Percentiles rank a stretch among this genome's conserved stretches.
phyloP scores from a whole-genome alignment of 2,329 filamentous ascomycete genomes.

The Eurotiales sp. region DNA sequence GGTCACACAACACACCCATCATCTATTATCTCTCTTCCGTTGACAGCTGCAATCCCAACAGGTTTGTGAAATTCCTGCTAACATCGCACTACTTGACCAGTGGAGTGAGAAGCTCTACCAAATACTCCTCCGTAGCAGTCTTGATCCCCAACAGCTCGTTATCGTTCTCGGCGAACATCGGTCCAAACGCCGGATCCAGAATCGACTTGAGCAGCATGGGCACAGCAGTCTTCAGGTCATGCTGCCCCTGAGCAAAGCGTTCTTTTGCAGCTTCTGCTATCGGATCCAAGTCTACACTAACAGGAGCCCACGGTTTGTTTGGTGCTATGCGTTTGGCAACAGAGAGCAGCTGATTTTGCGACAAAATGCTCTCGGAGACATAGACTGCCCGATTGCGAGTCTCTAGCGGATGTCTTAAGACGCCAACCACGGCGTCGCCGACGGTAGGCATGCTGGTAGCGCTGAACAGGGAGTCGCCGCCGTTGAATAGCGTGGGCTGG shows the following conservation, averaged over 20 bases:
- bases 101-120: slow-evolving; percentile 10
- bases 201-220: slow-evolving; percentile 4
- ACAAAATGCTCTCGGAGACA: not conserved
- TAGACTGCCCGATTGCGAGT: slow-evolving; percentile 7
- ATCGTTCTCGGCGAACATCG: slow-evolving; percentile 4
- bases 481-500: slow-evolving; percentile 7
- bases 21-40: too few species aligned
- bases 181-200: not conserved
- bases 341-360: slow-evolving; percentile 6
- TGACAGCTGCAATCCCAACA: too few species aligned
- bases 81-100: slow-evolving; percentile 1
- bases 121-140: slow-evolving; percentile 4
- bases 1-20: too few species aligned
- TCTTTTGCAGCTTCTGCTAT: slow-evolving; percentile 5
- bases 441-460: slow-evolving; percentile 8
- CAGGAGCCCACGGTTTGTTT: slow-evolving; percentile 10
- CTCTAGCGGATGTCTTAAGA: not conserved
- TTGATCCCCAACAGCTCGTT: slow-evolving; percentile 12
- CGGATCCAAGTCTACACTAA: slow-evolving; percentile 4
- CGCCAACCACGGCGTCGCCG: slow-evolving; percentile 8
- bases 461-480: slow-evolving; percentile 6
- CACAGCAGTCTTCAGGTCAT: slow-evolving; percentile 2
- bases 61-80: too few species aligned
- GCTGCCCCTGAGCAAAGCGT: slow-evolving; percentile 4
- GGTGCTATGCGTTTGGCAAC: not conserved